These are phyloP conservation scores for Candida orba DNA, from an alignment of 805 yeast genomes.

Conservation along the genomic window DNA sequence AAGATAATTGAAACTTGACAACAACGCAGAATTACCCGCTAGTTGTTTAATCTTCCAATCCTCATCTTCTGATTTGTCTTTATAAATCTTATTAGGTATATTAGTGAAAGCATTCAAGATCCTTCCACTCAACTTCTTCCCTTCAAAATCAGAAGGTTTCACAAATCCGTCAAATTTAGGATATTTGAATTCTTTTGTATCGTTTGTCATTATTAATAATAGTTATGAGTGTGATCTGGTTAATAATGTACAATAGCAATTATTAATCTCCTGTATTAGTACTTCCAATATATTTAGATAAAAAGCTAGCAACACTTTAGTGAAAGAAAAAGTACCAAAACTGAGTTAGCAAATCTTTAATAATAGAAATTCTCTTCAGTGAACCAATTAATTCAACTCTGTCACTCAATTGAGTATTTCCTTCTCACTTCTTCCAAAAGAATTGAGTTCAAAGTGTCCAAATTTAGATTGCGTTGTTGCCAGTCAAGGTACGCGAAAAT, in stretches of 20 bases:
- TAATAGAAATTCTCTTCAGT: no score
- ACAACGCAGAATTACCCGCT: conserved; percentile 80
- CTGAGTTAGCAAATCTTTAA: no score
- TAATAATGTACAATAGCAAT: no score
- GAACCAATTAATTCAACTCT: no score
- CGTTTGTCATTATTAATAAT: neutral
- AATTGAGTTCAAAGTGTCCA: neutral
- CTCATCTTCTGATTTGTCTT: conserved; percentile 28
- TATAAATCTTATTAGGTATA: conserved; percentile 56
- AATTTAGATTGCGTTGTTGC: neutral
- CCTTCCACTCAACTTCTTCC: conserved; percentile 40
- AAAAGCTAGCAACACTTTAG: no score
- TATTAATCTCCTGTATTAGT: neutral
- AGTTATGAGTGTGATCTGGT: no score
- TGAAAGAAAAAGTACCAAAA: no score
- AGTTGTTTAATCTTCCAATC: conserved; percentile 45
- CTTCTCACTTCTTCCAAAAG: neutral
- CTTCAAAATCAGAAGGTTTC: conserved; percentile 19
- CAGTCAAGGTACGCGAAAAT: conserved; percentile 2
- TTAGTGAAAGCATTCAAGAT: conserved; percentile 61
- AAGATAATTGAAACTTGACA: conserved; percentile 64
- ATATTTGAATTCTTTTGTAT: neutral
- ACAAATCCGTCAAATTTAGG: conserved; percentile 15
- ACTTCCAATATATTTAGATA: no score
- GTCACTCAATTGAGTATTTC: no score